Evolutionary conservation across 345 rosid genomes (phyloP).

Genomic region (Salix viminalis): DNA sequence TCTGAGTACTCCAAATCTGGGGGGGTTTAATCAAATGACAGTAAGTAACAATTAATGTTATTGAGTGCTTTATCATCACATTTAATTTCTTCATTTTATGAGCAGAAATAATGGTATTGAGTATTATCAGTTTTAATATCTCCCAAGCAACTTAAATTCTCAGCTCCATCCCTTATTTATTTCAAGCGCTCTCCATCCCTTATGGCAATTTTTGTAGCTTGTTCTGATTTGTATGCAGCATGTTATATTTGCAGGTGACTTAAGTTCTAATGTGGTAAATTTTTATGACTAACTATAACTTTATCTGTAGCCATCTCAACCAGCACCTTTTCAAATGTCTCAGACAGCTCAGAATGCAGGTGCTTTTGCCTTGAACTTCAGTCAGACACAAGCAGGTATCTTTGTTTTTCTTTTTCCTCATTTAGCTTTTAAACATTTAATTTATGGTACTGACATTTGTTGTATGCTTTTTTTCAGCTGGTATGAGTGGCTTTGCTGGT

Average conservation of each 20-base stretch:
- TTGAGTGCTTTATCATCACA: neutral
- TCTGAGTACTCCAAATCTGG: slow-evolving; percentile 37
- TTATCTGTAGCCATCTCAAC: slow-evolving; percentile 39
- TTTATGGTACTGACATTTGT: slow-evolving; percentile 5
- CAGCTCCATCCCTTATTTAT: neutral
- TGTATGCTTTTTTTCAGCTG: slow-evolving; percentile 31
- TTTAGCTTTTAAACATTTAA: neutral
- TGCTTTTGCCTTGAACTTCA: slow-evolving; percentile 49
- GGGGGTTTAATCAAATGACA: slow-evolving; percentile 43
- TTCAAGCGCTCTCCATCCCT: neutral
- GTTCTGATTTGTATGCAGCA: neutral
- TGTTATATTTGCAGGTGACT: neutral
- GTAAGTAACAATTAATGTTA: slow-evolving; percentile 37
- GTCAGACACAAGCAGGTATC: slow-evolving; percentile 57
- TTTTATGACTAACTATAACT: slow-evolving; percentile 4
- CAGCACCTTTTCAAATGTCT: slow-evolving; percentile 44
- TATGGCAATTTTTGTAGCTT: neutral
- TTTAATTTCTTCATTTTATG: neutral
- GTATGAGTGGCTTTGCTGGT: slow-evolving; percentile 40
- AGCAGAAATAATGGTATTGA: neutral
- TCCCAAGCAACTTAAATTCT: neutral
- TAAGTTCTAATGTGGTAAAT: neutral
- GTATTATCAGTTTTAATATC: neutral
- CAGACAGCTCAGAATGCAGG: slow-evolving; percentile 49
- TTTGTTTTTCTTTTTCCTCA: neutral